Evolutionary conservation across 2,329 filamentous ascomycete species (phyloP), one percentile per base, ranked within the genome.

Genomic region (Exophiala sp.): DNA sequence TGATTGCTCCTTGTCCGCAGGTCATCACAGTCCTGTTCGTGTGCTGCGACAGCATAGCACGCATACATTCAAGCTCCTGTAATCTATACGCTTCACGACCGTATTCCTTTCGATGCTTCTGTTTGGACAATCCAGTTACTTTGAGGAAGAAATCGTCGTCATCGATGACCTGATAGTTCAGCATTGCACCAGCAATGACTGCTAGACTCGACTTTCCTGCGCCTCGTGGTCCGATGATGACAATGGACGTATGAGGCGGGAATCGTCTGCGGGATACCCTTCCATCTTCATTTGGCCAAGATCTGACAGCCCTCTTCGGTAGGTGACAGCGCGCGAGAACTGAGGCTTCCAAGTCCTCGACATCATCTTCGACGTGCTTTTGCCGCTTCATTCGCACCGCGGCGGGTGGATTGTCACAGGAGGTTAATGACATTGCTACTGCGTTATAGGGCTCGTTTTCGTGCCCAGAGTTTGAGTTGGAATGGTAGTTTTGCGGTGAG

Each of bases 201-300:
- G 71, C 71, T n/a, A 73, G 53, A 1, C 70, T 73, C 24, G 70
- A 67, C 54, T 72, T 73, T 18, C 71, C 71, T 47, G 66, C 70
- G 21, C 70, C 71, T 2, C 71, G 66, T 45, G 73, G 72, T 10
- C 71, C 71, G 40, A 73, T 65, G 4, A 73, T 59, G n/a, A 73
- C 65, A 20, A 73, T 62, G 3, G 71, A 73, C 12, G 71, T 71
- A 62, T 72, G 65, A 3, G 63, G 61, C 8, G 62, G 61, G 50
- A 71, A 67, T 2, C 58, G 34, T 24, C 51, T 12, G 2, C 9
- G 8, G 2, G 6, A 11, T 11, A 18, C 16, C 16, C 2, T 18
- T 18, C 16, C 16, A 18, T 18, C 16, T 18, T 18, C 16, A 18
- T 14, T 8, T 20, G 14, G 41, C 41, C 20, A 29, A 44, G 41